Evolutionary conservation across 257 asterid species (phyloP).

Genomic region (Pogostemon cablin): DNA sequence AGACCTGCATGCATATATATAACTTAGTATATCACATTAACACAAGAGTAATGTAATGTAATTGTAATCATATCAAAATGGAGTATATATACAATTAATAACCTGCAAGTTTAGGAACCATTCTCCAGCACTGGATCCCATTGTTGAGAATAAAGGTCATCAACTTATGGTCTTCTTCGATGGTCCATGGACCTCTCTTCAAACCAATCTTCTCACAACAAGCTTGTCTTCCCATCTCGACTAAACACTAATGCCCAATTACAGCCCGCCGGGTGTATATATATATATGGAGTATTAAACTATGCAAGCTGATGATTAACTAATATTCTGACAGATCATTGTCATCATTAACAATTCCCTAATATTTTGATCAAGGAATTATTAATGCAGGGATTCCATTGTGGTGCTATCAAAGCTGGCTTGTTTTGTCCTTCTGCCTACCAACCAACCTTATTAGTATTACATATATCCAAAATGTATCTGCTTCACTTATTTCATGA

Average conservation of each 20-base stretch:
- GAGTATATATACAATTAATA: too few species aligned
- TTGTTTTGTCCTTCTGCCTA: slow-evolving; percentile 52
- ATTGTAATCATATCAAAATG: too few species aligned
- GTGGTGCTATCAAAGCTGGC: slow-evolving; percentile 66
- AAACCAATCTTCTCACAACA: slow-evolving; percentile 71
- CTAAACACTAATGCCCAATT: not conserved
- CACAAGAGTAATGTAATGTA: too few species aligned
- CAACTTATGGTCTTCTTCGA: slow-evolving; percentile 69
- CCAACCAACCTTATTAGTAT: slow-evolving; percentile 37
- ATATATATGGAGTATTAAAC: slow-evolving; percentile 31
- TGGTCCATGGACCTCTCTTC: slow-evolving; percentile 79
- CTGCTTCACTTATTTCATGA: slow-evolving; percentile 9
- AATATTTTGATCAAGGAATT: too few species aligned
- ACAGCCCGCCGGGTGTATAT: not conserved
- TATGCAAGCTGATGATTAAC: not conserved
- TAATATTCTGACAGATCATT: slow-evolving; percentile 47
- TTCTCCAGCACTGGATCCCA: slow-evolving; percentile 73
- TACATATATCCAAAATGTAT: slow-evolving; percentile 40
- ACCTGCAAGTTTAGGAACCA: slow-evolving; percentile 74
- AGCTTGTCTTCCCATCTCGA: slow-evolving; percentile 69
- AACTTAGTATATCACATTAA: too few species aligned
- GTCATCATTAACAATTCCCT: not conserved
- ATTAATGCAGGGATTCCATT: slow-evolving; percentile 44
- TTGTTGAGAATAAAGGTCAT: slow-evolving; percentile 52
- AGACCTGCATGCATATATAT: slow-evolving; percentile 38